These are phyloP conservation scores for Fusarium foetens DNA, from an alignment of 2,329 filamentous ascomycete genomes.

Conservation along the genomic window DNA sequence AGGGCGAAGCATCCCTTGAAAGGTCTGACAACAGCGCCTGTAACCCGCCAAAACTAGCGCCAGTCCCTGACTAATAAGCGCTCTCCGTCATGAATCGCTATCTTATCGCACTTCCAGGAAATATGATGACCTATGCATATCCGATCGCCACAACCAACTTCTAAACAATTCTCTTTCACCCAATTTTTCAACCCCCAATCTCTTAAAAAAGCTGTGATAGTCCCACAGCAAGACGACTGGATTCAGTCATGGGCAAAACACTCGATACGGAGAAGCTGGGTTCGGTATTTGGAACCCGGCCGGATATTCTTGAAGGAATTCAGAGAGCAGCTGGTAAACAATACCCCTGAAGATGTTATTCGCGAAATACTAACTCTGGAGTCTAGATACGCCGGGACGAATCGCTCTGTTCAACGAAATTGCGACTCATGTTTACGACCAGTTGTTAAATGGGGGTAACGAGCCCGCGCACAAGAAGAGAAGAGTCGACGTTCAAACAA, in stretches of 20 bases:
- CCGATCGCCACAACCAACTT: constrained; percentile 28
- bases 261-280: constrained; percentile 63
- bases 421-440: constrained; percentile 60
- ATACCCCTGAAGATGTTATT: constrained; percentile 30
- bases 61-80: constrained; percentile 39
- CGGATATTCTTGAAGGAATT: constrained; percentile 66
- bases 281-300: constrained; percentile 64
- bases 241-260: constrained; percentile 52
- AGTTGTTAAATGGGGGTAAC: constrained; percentile 49
- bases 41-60: constrained; percentile 22
- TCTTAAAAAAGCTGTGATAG: constrained; percentile 29
- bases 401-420: constrained; percentile 68
- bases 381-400: constrained; percentile 60
- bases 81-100: constrained; percentile 34
- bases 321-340: constrained; percentile 62
- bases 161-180: constrained; percentile 17
- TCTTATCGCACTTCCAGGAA: constrained; percentile 41
- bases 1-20: constrained; percentile 23
- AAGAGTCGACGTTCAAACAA: constrained; percentile 58
- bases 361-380: constrained; percentile 13
- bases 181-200: constrained; percentile 17
- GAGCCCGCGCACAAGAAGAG: constrained; percentile 64
- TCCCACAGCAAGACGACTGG: constrained; percentile 10
- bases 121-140: constrained; percentile 41
- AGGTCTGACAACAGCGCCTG: constrained; percentile 20